Evolutionary conservation across 768 basidiomycete genomes (phyloP).

Genomic region (Lanmaoa pseudosensibilis): DNA sequence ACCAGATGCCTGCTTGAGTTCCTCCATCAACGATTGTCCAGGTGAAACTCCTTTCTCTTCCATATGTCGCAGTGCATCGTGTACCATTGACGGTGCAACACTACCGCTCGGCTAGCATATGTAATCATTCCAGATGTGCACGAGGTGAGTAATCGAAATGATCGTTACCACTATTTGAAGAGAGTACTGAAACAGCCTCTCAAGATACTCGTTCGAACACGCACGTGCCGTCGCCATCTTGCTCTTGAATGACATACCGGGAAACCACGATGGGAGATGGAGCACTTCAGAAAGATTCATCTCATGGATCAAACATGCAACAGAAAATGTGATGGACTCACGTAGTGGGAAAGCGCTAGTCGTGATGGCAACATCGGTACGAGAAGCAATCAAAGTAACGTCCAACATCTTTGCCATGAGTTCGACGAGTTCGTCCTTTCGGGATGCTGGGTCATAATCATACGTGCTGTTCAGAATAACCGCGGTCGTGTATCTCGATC

Average conservation of each 20-base stretch:
- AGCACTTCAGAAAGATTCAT: not conserved
- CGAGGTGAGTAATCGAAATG: not conserved
- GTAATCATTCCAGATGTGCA: not conserved
- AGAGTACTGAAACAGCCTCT: too few relatives aligned
- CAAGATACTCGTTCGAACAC: too few relatives aligned
- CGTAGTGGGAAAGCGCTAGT: not conserved
- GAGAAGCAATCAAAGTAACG: too few relatives aligned
- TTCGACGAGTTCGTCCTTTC: too few relatives aligned
- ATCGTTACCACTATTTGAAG: too few relatives aligned
- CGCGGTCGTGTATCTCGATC: not conserved
- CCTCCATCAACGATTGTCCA: constrained; percentile 1
- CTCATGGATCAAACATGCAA: not conserved
- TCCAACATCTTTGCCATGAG: too few relatives aligned
- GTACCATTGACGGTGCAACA: constrained; percentile 3
- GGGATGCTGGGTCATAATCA: too few relatives aligned
- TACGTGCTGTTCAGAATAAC: too few relatives aligned
- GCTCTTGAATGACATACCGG: constrained; percentile 17
- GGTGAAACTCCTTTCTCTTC: not conserved
- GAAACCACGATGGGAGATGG: constrained; percentile 13
- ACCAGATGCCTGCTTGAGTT: constrained; percentile 8
- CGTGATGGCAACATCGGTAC: too few relatives aligned
- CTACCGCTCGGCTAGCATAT: not conserved
- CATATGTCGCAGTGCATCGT: too few relatives aligned
- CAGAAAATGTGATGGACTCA: not conserved
- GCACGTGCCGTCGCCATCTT: too few relatives aligned